Base-by-base conservation (phyloP, 1,139 yeast species). In the Kodamaea sp. region DNA sequence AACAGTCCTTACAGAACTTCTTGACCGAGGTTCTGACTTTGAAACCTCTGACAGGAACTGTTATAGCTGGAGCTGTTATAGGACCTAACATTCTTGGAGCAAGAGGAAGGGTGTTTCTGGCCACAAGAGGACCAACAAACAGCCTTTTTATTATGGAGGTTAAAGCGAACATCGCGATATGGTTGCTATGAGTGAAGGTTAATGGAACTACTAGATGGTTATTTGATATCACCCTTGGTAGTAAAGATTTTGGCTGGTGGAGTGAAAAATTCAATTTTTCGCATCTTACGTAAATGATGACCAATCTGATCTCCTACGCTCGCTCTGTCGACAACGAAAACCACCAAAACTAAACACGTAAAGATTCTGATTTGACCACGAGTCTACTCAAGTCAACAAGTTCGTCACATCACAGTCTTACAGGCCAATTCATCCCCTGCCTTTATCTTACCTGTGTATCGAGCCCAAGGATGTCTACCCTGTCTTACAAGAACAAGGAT, bases 1-100 rank as follows among this genome's bases (percentile, higher is more conserved):
- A 90, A 59, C 98, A 92, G 57, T 88, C 94, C 34, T 82, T 74
- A 61, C 97, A 92, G 61, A 87, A 83, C 69, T 85, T 89, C 70
- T 89, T 89, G 38, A 92, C 95, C 1, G 97, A 78, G 4, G 97
- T 83, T 53, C 73, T 63, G 20, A 69, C 74, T 50, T 71, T 71
- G 55, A 56, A 55, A n/a, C 49, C 42, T 35, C 53, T 34, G 38
- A 32, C 31, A 5, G 43, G 41, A 15, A 34, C 26, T 20, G 36
- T 24, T 13, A 39, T 13, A 13, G 39, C 29, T 7, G 47, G 44
- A 7, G 34, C 26, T 7, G 36, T 23, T 12, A 43, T 27, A 4
- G 50, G 50, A 18, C 37, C 26, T 19, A 38, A 26, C 11, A 44
- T 15, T 24, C 37, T 49, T n/a, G 57, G 57, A 9, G 54, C 48